Evolutionary conservation across 495 filamentous ascomycete genomes (phyloP).

Genomic region (Bryoglossum gracile): DNA sequence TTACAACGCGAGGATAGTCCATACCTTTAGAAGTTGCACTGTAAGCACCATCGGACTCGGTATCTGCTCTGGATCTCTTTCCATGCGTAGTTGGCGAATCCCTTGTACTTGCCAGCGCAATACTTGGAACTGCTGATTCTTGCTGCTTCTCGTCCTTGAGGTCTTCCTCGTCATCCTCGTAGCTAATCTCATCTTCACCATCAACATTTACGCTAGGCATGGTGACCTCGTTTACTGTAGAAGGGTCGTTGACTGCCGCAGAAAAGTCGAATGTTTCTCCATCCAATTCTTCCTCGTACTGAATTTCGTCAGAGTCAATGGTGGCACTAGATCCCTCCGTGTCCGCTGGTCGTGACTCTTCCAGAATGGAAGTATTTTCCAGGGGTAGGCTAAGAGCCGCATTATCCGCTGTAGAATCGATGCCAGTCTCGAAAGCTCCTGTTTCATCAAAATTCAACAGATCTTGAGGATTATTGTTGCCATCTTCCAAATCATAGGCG

Average conservation of each 20-base stretch:
- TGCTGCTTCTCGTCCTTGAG: slow-evolving; percentile 11
- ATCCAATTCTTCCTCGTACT: slow-evolving; percentile 12
- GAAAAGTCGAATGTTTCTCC: slow-evolving; percentile 9
- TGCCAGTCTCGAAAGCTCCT: too few species aligned
- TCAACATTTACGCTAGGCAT: not conserved
- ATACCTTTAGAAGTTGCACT: slow-evolving; percentile 9
- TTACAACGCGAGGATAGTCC: not conserved
- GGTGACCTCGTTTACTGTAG: not conserved
- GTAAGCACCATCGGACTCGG: slow-evolving; percentile 16
- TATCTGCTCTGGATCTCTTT: slow-evolving; percentile 21
- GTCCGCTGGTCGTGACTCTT: too few species aligned
- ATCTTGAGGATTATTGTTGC: not conserved
- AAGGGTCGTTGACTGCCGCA: not conserved
- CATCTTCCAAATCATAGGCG: not conserved
- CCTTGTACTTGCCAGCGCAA: not conserved
- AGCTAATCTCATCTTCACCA: slow-evolving; percentile 25
- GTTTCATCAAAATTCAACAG: too few species aligned
- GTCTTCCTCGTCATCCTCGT: slow-evolving; percentile 24
- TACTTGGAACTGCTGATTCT: not conserved
- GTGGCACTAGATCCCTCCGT: slow-evolving; percentile 16
- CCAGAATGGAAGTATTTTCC: too few species aligned
- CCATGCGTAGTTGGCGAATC: slow-evolving; percentile 2
- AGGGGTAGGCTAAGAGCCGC: too few species aligned
- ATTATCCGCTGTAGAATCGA: too few species aligned
- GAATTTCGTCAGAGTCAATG: slow-evolving; percentile 8